Percentiles rank a stretch among this genome's conserved stretches.
Conservation (phyloP, 1,139 yeast species). For the Yamadazyma mexicana region DNA sequence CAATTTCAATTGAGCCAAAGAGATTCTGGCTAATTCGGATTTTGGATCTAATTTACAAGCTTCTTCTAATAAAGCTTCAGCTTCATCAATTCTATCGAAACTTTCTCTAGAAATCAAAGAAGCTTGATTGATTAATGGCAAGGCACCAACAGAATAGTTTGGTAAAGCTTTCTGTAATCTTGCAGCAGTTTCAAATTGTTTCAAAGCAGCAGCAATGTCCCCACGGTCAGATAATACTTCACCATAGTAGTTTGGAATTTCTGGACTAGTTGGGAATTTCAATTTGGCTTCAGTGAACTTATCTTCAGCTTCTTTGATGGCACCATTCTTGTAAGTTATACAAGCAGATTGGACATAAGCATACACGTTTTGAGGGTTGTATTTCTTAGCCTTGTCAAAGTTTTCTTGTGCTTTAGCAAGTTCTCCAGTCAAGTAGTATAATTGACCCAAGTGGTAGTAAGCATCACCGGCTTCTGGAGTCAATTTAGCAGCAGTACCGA, state of each 20-base stretch:
- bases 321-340: conserved; percentile 81
- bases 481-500: conserved; percentile 68
- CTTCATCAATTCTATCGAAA: conserved; percentile 54
- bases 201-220: conserved; percentile 68
- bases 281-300: conserved; percentile 72
- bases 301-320: conserved; percentile 57
- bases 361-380: conserved; percentile 75
- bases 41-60: conserved; percentile 86
- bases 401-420: conserved; percentile 70
- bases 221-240: conserved; percentile 87
- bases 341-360: conserved; percentile 94
- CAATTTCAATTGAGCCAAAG: conserved; percentile 87
- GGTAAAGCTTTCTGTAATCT: conserved; percentile 74
- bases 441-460: conserved; percentile 94
- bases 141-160: conserved; percentile 71
- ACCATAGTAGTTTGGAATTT: conserved; percentile 93
- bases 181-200: conserved; percentile 85
- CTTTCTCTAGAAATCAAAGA: conserved; percentile 65
- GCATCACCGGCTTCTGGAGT: conserved; percentile 78
- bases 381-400: conserved; percentile 73
- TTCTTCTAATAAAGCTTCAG: conserved; percentile 65
- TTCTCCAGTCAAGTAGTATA: conserved; percentile 78
- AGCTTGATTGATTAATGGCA: conserved; percentile 91
- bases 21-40: conserved; percentile 84
- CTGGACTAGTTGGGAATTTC: conserved; percentile 84